Conservation (phyloP, 768 basidiomycete species). For the Rhodotorula sphaerocarpa region DNA sequence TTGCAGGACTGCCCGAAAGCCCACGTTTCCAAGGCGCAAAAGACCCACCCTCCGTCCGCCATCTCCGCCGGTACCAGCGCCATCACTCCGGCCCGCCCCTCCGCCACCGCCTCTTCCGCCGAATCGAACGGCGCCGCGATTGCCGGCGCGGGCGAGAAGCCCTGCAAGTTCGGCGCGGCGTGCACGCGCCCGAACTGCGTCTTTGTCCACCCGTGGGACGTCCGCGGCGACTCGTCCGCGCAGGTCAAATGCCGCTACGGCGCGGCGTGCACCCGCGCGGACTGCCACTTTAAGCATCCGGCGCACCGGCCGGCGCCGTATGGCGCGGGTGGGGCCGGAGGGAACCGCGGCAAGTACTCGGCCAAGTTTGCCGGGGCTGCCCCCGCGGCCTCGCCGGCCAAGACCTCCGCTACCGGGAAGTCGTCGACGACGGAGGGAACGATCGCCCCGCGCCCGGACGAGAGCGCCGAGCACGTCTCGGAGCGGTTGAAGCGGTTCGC, state of each 20-base stretch:
- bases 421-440: not conserved
- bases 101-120: constrained; percentile 6
- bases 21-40: constrained; percentile 38
- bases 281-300: constrained; percentile 87
- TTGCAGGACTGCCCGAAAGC: constrained; percentile 39
- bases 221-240: constrained; percentile 42
- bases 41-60: constrained; percentile 15
- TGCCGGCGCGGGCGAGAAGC: constrained; percentile 30
- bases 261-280: constrained; percentile 67
- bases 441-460: constrained; percentile 28
- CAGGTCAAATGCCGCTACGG: constrained; percentile 67
- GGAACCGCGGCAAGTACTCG: constrained; percentile 15
- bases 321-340: too few species aligned
- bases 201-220: constrained; percentile 55
- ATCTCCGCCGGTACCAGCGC: constrained; percentile 7
- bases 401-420: not conserved
- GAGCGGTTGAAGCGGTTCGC: constrained; percentile 32
- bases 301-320: constrained; percentile 41
- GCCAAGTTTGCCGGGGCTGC: constrained; percentile 19
- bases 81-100: not conserved
- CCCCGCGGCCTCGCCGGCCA: not conserved
- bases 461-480: constrained; percentile 26
- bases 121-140: constrained; percentile 19
- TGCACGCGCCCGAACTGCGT: constrained; percentile 64
- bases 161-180: constrained; percentile 53